These are phyloP conservation scores for Aspergillus sp. DNA, from an alignment of 2,329 filamentous ascomycete genomes.

Conservation along the genomic window DNA sequence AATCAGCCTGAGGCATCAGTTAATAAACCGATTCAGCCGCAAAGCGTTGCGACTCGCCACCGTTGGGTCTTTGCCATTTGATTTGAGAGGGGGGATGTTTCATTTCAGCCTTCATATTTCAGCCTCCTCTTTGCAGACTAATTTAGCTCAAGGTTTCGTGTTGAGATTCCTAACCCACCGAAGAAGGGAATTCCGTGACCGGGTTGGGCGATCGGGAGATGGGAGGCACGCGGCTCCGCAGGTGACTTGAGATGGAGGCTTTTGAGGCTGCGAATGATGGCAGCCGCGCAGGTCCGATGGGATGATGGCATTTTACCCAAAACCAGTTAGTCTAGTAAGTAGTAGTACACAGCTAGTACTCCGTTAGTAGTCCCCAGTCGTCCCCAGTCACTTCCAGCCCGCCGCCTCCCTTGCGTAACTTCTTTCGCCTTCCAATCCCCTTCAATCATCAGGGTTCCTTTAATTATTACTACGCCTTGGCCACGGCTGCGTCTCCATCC, in stretches of 20 bases:
- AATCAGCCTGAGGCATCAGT: not conserved
- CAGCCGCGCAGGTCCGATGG: not conserved
- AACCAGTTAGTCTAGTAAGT: too few species aligned
- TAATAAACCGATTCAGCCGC: too few species aligned
- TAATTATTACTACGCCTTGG: not conserved
- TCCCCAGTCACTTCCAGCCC: too few species aligned
- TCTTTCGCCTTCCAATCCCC: not conserved
- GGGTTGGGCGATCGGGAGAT: not conserved
- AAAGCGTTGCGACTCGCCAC: too few species aligned
- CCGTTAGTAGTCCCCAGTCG: too few species aligned
- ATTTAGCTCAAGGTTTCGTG: slow-evolving; percentile 2
- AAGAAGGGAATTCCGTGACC: not conserved
- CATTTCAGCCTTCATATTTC: not conserved
- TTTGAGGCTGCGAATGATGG: not conserved
- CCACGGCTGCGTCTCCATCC: not conserved
- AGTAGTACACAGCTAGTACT: too few species aligned
- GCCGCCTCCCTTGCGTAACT: not conserved
- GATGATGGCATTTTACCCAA: too few species aligned
- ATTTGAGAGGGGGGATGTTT: not conserved
- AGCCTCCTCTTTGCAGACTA: not conserved
- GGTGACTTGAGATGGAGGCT: not conserved
- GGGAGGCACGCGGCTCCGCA: not conserved
- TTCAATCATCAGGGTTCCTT: not conserved
- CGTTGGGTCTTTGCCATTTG: not conserved
- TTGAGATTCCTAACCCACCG: not conserved